Evolutionary conservation across 23 red algal genomes (phyloP).

Genomic region (Gracilaria vermiculophylla): DNA sequence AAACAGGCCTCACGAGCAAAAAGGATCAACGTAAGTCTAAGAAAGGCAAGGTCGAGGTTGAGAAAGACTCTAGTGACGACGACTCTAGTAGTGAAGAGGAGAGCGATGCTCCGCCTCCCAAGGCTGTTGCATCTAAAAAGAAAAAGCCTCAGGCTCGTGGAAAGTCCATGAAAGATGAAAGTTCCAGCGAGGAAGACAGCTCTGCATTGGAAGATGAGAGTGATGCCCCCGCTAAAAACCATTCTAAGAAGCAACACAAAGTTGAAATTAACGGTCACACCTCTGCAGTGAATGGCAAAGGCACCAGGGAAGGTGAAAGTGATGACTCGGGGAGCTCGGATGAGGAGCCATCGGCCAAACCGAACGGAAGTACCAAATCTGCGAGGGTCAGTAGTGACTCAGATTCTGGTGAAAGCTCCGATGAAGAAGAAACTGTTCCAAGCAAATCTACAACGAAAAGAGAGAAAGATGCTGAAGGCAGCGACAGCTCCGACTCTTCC

Average conservation of each 20-base stretch:
- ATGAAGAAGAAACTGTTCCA: neutral
- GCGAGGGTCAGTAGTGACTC: neutral
- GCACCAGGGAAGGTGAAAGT: constrained; percentile 7
- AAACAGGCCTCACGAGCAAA: neutral
- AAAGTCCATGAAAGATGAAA: neutral
- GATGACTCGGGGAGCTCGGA: neutral
- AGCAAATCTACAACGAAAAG: neutral
- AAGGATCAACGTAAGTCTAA: neutral
- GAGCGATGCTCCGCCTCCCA: neutral
- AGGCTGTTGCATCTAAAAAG: neutral
- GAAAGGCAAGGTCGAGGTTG: neutral
- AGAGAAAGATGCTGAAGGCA: constrained; percentile 6
- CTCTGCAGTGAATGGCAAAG: neutral
- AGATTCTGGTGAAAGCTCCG: neutral
- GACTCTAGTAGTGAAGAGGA: neutral
- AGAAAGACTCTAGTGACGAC: neutral
- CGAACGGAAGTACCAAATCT: neutral
- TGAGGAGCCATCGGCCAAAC: neutral
- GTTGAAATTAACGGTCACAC: neutral
- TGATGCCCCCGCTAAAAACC: neutral
- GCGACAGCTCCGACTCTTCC: neutral
- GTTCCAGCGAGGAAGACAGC: neutral
- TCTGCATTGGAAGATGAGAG: neutral
- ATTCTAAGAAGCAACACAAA: neutral
- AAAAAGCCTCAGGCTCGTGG: neutral